Evolutionary conservation across 768 basidiomycete species (phyloP).

Genomic region (Wakefieldia striispora): DNA sequence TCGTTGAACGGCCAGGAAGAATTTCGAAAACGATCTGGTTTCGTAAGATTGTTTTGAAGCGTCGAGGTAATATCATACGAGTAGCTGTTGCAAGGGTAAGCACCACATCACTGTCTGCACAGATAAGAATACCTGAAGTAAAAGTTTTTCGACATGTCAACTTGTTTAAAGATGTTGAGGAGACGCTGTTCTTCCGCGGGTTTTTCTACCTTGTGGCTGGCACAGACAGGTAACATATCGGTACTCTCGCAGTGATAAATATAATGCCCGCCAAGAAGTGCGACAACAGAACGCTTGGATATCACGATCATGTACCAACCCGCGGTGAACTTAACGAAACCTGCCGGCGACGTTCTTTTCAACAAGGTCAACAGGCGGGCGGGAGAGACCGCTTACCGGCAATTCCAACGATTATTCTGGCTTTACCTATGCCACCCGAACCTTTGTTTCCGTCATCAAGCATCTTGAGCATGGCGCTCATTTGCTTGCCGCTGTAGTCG

Average conservation of each 20-base stretch:
- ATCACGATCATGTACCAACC: conserved; percentile 96
- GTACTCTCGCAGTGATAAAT: conserved; percentile 95
- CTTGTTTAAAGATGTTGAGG: conserved; percentile 90
- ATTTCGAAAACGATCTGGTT: conserved; percentile 41
- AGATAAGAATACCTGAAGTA: conserved; percentile 76
- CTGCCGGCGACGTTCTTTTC: conserved; percentile 29
- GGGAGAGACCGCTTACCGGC: conserved; percentile 50
- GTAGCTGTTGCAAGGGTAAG: conserved; percentile 51
- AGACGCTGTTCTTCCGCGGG: conserved; percentile 86
- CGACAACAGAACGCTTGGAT: conserved; percentile 87
- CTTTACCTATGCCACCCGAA: conserved; percentile 82
- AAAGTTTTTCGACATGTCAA: conserved; percentile 98
- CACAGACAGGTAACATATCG: conserved; percentile 74
- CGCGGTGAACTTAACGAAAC: conserved; percentile 91
- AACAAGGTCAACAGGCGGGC: too few relatives aligned
- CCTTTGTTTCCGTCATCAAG: conserved; percentile 91
- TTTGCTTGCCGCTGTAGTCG: conserved; percentile 85
- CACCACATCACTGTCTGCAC: background rate
- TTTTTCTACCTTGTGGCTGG: conserved; percentile 82
- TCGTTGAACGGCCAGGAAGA: conserved; percentile 74
- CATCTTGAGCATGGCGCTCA: conserved; percentile 91
- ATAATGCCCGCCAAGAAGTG: conserved; percentile 92
- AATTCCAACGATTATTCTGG: conserved; percentile 76
- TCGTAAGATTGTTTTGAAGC: conserved; percentile 85
- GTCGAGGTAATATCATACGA: conserved; percentile 98